Percentiles rank a stretch among this genome's conserved stretches.
These are phyloP conservation scores for Rhododendron simsii DNA, from an alignment of 148 eudicot species.

Conservation along the genomic window DNA sequence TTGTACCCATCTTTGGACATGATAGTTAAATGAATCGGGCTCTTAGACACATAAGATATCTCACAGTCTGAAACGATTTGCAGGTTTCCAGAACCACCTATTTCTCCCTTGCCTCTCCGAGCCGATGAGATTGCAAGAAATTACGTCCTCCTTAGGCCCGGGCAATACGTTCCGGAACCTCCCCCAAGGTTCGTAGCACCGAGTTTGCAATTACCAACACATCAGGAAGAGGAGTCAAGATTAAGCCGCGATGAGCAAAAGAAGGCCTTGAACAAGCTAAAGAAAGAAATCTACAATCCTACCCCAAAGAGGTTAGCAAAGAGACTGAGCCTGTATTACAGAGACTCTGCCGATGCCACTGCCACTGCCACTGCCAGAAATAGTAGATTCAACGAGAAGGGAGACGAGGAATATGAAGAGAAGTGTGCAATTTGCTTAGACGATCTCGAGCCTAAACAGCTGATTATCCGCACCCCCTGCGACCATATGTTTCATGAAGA, in stretches of 20 bases:
- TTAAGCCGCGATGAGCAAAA: slow-evolving; percentile 47
- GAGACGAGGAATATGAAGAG: slow-evolving; percentile 35
- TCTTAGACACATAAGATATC: background rate
- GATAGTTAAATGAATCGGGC: too few species aligned
- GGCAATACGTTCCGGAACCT: background rate
- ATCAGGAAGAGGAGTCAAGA: slow-evolving; percentile 27
- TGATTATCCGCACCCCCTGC: slow-evolving; percentile 65
- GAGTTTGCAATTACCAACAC: background rate
- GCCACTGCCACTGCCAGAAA: background rate
- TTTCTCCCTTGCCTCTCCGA: slow-evolving; percentile 3
- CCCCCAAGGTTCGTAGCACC: slow-evolving; percentile 4
- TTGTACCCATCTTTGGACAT: background rate
- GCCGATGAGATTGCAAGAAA: slow-evolving; percentile 14
- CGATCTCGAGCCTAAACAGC: slow-evolving; percentile 51
- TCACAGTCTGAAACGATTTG: background rate
- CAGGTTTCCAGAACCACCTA: slow-evolving; percentile 10
- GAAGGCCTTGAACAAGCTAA: slow-evolving; percentile 41
- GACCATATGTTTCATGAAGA: slow-evolving; percentile 88
- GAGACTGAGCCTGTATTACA: slow-evolving; percentile 45
- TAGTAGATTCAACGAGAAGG: background rate
- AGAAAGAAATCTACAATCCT: slow-evolving; percentile 54
- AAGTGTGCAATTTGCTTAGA: slow-evolving; percentile 82
- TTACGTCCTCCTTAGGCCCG: background rate
- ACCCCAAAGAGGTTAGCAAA: slow-evolving; percentile 33
- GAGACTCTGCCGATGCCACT: slow-evolving; percentile 11